Conservation (phyloP, 768 basidiomycete genomes). For the Myochromella boudieri region DNA sequence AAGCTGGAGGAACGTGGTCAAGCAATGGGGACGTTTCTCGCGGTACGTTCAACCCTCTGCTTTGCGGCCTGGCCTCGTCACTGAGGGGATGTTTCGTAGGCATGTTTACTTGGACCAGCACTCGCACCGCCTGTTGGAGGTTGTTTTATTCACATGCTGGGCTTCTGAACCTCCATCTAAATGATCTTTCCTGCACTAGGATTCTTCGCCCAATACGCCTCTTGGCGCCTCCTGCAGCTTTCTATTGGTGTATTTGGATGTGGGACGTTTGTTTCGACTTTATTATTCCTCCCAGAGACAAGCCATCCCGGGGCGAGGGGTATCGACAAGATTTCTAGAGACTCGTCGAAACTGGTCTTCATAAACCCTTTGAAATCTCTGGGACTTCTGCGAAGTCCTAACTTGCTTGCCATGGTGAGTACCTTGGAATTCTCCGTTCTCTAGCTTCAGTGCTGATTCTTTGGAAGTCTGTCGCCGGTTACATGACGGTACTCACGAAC, state of each 20-base stretch:
- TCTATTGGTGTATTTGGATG: constrained; percentile 41
- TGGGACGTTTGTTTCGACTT: constrained; percentile 37
- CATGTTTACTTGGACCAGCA: constrained; percentile 56
- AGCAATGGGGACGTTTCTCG: constrained; percentile 39
- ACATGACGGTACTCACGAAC: constrained; percentile 36
- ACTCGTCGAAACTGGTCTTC: constrained; percentile 34
- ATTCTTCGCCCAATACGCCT: constrained; percentile 53
- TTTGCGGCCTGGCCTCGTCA: no score
- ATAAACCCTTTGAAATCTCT: constrained; percentile 62
- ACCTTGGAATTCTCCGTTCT: background rate
- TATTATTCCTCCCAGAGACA: constrained; percentile 60
- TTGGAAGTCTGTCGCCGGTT: constrained; percentile 28
- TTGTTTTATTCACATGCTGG: constrained; percentile 9
- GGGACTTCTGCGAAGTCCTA: constrained; percentile 55
- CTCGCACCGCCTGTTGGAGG: constrained; percentile 63
- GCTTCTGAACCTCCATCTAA: background rate
- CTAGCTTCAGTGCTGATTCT: background rate
- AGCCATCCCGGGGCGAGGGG: constrained; percentile 59
- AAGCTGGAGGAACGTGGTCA: constrained; percentile 53
- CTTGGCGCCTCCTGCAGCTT: constrained; percentile 64
- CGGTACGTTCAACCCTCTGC: constrained; percentile 10
- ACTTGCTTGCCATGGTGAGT: constrained; percentile 54
- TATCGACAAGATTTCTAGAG: constrained; percentile 41
- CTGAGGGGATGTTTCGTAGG: constrained; percentile 28
- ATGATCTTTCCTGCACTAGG: constrained; percentile 40